Percentiles rank a stretch among this genome's conserved stretches.
phyloP scores from a whole-genome alignment of 441 rosid genomes.

The Aleurites moluccanus region DNA sequence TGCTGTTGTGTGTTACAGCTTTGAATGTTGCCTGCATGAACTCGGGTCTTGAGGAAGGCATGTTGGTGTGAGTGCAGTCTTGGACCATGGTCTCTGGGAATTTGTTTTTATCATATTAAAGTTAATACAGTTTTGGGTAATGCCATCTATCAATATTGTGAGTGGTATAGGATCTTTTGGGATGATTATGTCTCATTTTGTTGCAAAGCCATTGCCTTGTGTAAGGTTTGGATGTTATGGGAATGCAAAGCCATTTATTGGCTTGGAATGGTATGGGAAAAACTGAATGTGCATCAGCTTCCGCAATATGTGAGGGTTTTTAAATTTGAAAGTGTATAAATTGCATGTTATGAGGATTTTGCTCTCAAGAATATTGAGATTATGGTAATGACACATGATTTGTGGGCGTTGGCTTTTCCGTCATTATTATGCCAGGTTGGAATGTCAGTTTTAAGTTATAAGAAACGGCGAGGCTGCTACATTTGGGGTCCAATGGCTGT shows the following conservation, averaged over 20 bases:
- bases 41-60: slow-evolving; percentile 69
- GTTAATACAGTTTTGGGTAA: slow-evolving; percentile 34
- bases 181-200: slow-evolving; percentile 28
- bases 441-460: slow-evolving; percentile 5
- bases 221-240: neutral
- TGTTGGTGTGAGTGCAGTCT: slow-evolving; percentile 48
- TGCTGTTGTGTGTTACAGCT: slow-evolving; percentile 71
- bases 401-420: slow-evolving; percentile 15
- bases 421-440: slow-evolving; percentile 16
- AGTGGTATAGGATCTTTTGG: slow-evolving; percentile 29
- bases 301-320: slow-evolving; percentile 17
- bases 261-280: slow-evolving; percentile 24
- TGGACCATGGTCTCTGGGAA: slow-evolving; percentile 40
- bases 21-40: slow-evolving; percentile 59
- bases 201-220: neutral
- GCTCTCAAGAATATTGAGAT: slow-evolving; percentile 12
- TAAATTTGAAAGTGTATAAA: slow-evolving; percentile 5
- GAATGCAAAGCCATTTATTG: neutral
- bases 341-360: slow-evolving; percentile 18
- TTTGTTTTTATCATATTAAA: slow-evolving; percentile 27
- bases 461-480: slow-evolving; percentile 8
- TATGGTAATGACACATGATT: slow-evolving; percentile 3
- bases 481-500: slow-evolving; percentile 12
- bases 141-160: slow-evolving; percentile 28
- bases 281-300: slow-evolving; percentile 22